Conservation (phyloP, 106 monocot species). For the Dioscorea zingiberensis region DNA sequence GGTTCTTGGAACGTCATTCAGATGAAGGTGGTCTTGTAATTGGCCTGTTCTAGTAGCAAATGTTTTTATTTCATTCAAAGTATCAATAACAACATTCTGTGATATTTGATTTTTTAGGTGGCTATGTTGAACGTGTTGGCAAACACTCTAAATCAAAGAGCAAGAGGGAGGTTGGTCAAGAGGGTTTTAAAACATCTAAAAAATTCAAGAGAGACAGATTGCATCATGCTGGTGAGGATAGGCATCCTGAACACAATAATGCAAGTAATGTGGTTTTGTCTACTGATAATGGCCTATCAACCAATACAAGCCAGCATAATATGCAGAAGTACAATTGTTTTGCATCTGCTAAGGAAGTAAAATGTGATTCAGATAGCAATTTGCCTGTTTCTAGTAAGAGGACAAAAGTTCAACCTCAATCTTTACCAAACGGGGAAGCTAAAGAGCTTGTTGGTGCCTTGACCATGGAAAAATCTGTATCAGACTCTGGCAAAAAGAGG, state of each 20-base stretch:
- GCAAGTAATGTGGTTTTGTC: not conserved
- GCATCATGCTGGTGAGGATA: conserved; percentile 4
- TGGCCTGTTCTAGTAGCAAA: not conserved
- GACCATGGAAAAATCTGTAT: conserved; percentile 3
- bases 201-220: conserved; percentile 4
- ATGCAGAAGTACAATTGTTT: not conserved
- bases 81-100: not conserved
- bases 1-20: not conserved
- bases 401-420: not conserved
- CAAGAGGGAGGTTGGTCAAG: conserved; percentile 7
- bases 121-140: conserved; percentile 1
- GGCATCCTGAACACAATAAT: conserved; percentile 8
- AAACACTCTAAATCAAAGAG: conserved; percentile 10
- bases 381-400: conserved; percentile 7
- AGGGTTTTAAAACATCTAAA: conserved; percentile 13
- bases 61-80: not conserved
- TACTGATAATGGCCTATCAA: not conserved
- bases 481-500: conserved; percentile 4
- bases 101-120: not conserved
- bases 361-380: not conserved
- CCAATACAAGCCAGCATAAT: not conserved
- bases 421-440: not conserved
- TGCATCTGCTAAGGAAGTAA: not conserved
- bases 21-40: conserved; percentile 8
- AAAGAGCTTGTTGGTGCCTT: conserved; percentile 1